A percentile compares a stretch with the other conserved stretches of the same genome.
phyloP scores from a whole-genome alignment of 805 yeast genomes.

The Helenozyma rhizophorensis region DNA sequence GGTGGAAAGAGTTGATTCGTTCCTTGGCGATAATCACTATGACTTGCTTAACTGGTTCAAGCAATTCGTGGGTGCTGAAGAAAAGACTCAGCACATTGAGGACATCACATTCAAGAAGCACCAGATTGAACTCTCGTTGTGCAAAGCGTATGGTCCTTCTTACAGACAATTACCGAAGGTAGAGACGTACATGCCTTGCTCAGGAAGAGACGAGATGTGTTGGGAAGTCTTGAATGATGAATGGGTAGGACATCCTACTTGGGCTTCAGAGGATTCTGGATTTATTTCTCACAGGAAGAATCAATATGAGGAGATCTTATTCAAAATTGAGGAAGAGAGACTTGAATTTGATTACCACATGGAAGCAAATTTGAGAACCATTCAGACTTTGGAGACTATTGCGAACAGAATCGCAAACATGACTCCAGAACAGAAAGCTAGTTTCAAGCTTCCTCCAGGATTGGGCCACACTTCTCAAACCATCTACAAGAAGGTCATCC shows the following conservation, averaged over 20 bases:
- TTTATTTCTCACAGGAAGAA: slow-evolving; percentile 98
- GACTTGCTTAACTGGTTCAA: slow-evolving; percentile 91
- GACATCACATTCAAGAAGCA: slow-evolving; percentile 86
- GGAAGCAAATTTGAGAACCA: slow-evolving; percentile 91
- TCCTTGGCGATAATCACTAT: slow-evolving; percentile 68
- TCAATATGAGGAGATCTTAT: slow-evolving; percentile 93
- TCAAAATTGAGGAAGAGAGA: slow-evolving; percentile 95
- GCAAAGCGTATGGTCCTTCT: slow-evolving; percentile 94
- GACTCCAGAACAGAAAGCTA: slow-evolving; percentile 84
- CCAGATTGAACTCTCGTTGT: slow-evolving; percentile 79
- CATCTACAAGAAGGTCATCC: slow-evolving; percentile 87
- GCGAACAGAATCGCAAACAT: slow-evolving; percentile 91
- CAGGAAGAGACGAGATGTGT: slow-evolving; percentile 98
- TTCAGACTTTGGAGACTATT: slow-evolving; percentile 91
- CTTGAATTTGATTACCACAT: slow-evolving; percentile 95
- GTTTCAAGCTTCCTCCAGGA: slow-evolving; percentile 86
- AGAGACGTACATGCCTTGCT: slow-evolving; percentile 94
- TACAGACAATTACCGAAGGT: slow-evolving; percentile 89
- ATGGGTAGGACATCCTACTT: slow-evolving; percentile 99
- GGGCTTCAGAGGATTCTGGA: slow-evolving; percentile 99
- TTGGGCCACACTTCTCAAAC: slow-evolving; percentile 88
- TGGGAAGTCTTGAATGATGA: slow-evolving; percentile 98
- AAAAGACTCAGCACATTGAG: slow-evolving; percentile 81
- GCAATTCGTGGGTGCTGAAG: slow-evolving; percentile 83
- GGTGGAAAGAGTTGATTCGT: slow-evolving; percentile 79